Evolutionary conservation across 768 basidiomycete genomes (phyloP).

Genomic region (Tricholoma sp.): DNA sequence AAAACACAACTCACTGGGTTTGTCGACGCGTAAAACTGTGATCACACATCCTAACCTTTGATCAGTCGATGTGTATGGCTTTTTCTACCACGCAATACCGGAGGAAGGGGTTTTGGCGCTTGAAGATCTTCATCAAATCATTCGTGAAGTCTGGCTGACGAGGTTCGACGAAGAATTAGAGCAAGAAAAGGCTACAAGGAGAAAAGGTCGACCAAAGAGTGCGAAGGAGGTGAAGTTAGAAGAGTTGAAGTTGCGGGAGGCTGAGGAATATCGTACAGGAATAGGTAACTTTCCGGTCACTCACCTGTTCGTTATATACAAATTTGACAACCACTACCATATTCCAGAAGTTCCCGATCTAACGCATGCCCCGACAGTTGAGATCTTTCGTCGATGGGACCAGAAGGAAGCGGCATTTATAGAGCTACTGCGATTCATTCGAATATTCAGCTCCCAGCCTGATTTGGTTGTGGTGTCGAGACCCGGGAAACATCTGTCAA

Average conservation of each 20-base stretch:
- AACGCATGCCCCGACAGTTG: conserved; percentile 64
- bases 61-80: conserved; percentile 65
- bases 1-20: conserved; percentile 54
- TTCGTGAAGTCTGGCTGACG: conserved; percentile 69
- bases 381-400: conserved; percentile 75
- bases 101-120: conserved; percentile 53
- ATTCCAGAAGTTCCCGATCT: conserved; percentile 71
- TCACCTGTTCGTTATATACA: neutral
- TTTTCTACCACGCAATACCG: conserved; percentile 72
- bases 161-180: conserved; percentile 64
- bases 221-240: conserved; percentile 61
- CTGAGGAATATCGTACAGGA: conserved; percentile 74
- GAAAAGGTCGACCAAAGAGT: conserved; percentile 77
- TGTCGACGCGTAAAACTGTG: conserved; percentile 10
- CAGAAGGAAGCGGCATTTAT: conserved; percentile 69
- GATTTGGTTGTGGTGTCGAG: conserved; percentile 45
- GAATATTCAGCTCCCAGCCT: conserved; percentile 59
- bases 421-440: conserved; percentile 68
- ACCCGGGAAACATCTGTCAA: conserved; percentile 50
- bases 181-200: conserved; percentile 51
- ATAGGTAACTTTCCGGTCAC: conserved; percentile 49
- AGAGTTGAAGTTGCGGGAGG: conserved; percentile 62
- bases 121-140: conserved; percentile 58
- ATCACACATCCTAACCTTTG: conserved; percentile 1
- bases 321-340: neutral